Percentiles rank a stretch among this genome's conserved stretches.
These are phyloP conservation scores for Solanum sejunctum DNA, from an alignment of 257 asterid genomes.

Conservation along the genomic window DNA sequence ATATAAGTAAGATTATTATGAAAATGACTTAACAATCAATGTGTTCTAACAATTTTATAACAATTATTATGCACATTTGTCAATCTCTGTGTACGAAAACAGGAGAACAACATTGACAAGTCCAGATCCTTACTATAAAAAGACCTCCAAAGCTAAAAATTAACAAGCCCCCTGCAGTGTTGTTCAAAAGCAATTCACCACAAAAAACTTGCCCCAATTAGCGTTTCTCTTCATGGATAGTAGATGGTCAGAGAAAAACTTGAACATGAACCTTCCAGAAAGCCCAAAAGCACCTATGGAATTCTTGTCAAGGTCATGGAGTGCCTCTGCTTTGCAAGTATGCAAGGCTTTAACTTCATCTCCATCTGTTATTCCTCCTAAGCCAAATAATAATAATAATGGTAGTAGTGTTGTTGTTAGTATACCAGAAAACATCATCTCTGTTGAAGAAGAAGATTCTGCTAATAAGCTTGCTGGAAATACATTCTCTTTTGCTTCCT, in stretches of 20 bases:
- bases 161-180: not conserved
- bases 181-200: not conserved
- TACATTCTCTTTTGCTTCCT: slow-evolving; percentile 84
- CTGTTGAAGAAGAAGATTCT: slow-evolving; percentile 40
- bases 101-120: not conserved
- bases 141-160: not conserved
- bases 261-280: slow-evolving; percentile 59
- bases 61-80: not conserved
- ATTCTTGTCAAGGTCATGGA: slow-evolving; percentile 91
- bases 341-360: slow-evolving; percentile 58
- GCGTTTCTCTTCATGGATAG: slow-evolving; percentile 26
- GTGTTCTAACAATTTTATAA: not conserved
- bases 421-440: slow-evolving; percentile 36
- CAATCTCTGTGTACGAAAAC: not conserved
- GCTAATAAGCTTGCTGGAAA: slow-evolving; percentile 71
- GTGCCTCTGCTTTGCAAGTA: slow-evolving; percentile 80
- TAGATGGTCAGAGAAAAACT: slow-evolving; percentile 54
- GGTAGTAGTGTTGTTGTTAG: not conserved
- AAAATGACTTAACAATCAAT: not conserved
- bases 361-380: slow-evolving; percentile 11
- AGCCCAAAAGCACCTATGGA: slow-evolving; percentile 97
- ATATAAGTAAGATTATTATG: not conserved
- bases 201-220: no score
- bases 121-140: not conserved
- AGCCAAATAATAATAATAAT: not conserved